Percentiles rank a stretch among this genome's conserved stretches.
Conservation (phyloP, 2,329 filamentous ascomycete species). For the Ascochyta fabae region DNA sequence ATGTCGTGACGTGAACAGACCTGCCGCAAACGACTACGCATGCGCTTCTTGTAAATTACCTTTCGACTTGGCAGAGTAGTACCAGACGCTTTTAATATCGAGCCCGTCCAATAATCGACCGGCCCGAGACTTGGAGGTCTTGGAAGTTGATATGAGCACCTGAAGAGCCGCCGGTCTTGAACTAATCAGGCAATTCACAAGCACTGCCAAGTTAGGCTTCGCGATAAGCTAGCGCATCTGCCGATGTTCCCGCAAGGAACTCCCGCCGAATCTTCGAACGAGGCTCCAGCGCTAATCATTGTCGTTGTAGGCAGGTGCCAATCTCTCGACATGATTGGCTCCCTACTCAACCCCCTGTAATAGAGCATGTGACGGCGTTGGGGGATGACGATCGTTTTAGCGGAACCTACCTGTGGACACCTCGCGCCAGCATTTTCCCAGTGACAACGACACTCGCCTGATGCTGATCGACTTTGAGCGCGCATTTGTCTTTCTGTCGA, state of each 20-base stretch:
- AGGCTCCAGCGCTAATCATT: conserved; percentile 3
- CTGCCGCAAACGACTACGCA: conserved; percentile 16
- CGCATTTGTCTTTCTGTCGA: conserved; percentile 10
- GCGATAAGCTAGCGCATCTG: conserved; percentile 8
- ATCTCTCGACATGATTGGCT: conserved; percentile 7
- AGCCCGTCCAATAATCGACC: conserved; percentile 1
- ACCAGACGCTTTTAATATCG: conserved; percentile 8
- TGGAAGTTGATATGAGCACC: conserved; percentile 1
- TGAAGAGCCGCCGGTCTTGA: conserved; percentile 6
- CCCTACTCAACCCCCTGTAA: not conserved
- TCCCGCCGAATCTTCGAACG: not conserved
- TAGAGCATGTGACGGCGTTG: conserved; percentile 10
- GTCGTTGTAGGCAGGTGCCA: conserved; percentile 6
- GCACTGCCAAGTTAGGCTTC: conserved; percentile 15
- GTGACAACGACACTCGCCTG: not conserved
- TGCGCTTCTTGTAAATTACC: conserved; percentile 5
- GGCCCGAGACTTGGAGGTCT: not conserved
- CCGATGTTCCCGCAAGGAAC: not conserved
- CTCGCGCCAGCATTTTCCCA: not conserved
- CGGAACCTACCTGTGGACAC: not conserved
- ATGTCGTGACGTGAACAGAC: conserved; percentile 8
- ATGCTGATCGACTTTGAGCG: conserved; percentile 20
- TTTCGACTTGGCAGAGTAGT: conserved; percentile 9
- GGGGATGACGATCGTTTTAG: not conserved
- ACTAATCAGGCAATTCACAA: conserved; percentile 14